A percentile compares a stretch with the other conserved stretches of the same genome.
phyloP scores from a whole-genome alignment of 163 green algal species.

The Chlorella variabilis region DNA sequence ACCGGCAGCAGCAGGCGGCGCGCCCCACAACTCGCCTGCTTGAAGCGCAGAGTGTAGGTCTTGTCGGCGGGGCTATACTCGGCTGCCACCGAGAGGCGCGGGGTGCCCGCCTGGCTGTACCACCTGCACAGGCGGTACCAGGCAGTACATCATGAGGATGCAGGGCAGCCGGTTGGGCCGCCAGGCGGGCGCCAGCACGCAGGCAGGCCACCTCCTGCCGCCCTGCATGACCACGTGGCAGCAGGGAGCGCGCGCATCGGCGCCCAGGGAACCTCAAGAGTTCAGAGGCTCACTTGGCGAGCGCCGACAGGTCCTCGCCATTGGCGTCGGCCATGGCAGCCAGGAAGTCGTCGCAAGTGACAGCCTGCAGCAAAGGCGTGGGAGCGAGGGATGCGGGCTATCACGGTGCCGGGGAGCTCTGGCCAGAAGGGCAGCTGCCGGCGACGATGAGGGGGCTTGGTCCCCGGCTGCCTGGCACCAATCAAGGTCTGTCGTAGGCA shows the following conservation, averaged over 20 bases:
- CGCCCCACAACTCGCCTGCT: constrained; percentile 72
- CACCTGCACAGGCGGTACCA: constrained; percentile 49
- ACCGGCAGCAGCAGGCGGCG: background rate
- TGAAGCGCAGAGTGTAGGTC: constrained; percentile 83
- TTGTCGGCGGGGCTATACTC: constrained; percentile 72
- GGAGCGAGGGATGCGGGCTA: constrained; percentile 85
- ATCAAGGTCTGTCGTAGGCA: too few relatives aligned
- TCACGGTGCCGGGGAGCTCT: too few relatives aligned
- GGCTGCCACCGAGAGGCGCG: constrained; percentile 71
- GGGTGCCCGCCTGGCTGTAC: constrained; percentile 93
- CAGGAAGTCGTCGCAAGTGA: constrained; percentile 99
- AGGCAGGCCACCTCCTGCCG: too few relatives aligned
- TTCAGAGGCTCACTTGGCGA: background rate
- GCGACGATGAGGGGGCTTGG: too few relatives aligned
- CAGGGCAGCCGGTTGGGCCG: too few relatives aligned
- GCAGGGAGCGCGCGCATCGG: too few relatives aligned
- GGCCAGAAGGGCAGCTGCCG: too few relatives aligned
- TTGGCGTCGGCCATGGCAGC: constrained; percentile 97
- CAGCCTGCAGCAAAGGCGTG: constrained; percentile 62
- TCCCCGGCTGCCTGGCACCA: too few relatives aligned
- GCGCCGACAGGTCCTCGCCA: constrained; percentile 71
- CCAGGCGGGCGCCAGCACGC: too few relatives aligned
- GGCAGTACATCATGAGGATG: too few relatives aligned
- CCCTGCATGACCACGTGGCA: too few relatives aligned
- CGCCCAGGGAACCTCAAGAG: too few relatives aligned